Evolutionary conservation across 148 eudicot species (phyloP), one percentile per base, ranked within the genome.

Genomic region (Dysphania ambrosioides): DNA sequence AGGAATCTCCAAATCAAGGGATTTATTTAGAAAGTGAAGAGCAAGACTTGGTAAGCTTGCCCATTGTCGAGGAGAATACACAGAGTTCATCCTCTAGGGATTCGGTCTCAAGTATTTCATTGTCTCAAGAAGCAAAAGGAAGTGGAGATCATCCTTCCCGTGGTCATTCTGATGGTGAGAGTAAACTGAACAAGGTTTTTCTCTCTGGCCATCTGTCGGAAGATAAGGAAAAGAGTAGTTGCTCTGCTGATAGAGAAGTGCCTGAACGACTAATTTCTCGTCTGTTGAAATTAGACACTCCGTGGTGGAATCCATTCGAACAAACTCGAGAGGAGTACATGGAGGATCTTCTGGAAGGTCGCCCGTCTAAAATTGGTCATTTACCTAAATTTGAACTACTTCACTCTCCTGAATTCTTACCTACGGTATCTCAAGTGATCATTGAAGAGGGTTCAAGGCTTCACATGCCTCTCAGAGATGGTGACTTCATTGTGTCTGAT

Each of bases 361-460:
- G 59, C 58, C 75, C 76, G 63, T 89, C 87, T 51, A 88, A 78
- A 77, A 83, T 87, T 30, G 88, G 82, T 53, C 71, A 74, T 53
- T 70, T 77, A 40, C 72, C 72, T 38, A 88, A 85, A 78, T 81
- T 86, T 66, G 88, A 77, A 58, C 68, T 79, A 16, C 66, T 76
- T 51, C 77, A 78, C 61, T 63, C 86, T 36, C 40, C 71, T 41
- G 89, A 83, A 29, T 60, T 76, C 49, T 83, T 82, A 27, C 87
- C 93, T 66, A 57, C 42, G 3, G 77, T 90, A 27, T 78, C 81
- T 67, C 74, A 83, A 64, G 62, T 95, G 79, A 83, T 88, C 36
- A 82, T 70, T 32, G 90, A 88, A 15, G 93, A 86, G 86, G 93
- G 91, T n/a, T 81, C 86, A 42, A 90, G 90, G 86, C 79, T 92